Percentiles rank a stretch among this genome's conserved stretches.
Evolutionary conservation across 441 rosid species (phyloP).

Genomic region (Raphanus hybrid): DNA sequence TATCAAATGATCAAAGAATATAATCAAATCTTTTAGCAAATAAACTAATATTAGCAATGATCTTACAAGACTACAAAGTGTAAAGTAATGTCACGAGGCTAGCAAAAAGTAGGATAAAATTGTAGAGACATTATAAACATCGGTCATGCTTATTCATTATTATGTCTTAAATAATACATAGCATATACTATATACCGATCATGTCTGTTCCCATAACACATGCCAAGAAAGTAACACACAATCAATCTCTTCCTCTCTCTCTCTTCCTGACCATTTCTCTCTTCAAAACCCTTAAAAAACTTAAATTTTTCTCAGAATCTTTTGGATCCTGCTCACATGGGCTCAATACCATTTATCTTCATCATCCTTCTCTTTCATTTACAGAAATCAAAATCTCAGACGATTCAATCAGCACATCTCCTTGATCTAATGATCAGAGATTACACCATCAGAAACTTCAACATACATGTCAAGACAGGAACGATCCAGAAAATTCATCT

Average conservation of each 20-base stretch:
- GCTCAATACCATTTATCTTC: conserved; percentile 45
- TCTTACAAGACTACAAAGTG: conserved; percentile 32
- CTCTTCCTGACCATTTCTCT: conserved; percentile 38
- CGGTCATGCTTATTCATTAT: conserved; percentile 40
- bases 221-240: conserved; percentile 35
- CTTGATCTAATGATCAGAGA: conserved; percentile 80
- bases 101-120: conserved; percentile 9
- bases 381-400: conserved; percentile 45
- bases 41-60: conserved; percentile 29
- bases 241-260: conserved; percentile 32
- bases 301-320: conserved; percentile 8
- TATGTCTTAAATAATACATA: conserved; percentile 33
- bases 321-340: conserved; percentile 53
- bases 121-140: conserved; percentile 28
- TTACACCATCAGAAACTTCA: conserved; percentile 67
- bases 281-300: conserved; percentile 27
- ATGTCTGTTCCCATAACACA: conserved; percentile 32
- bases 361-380: conserved; percentile 45
- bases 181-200: conserved; percentile 37
- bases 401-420: conserved; percentile 54
- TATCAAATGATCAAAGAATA: conserved; percentile 9
- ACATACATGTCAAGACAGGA: conserved; percentile 58
- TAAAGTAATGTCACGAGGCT: conserved; percentile 40
- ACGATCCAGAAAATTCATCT: conserved; percentile 53
- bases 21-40: conserved; percentile 17